Evolutionary conservation across 139 green algal species (phyloP).

Genomic region (Yamagishiella unicocca): DNA sequence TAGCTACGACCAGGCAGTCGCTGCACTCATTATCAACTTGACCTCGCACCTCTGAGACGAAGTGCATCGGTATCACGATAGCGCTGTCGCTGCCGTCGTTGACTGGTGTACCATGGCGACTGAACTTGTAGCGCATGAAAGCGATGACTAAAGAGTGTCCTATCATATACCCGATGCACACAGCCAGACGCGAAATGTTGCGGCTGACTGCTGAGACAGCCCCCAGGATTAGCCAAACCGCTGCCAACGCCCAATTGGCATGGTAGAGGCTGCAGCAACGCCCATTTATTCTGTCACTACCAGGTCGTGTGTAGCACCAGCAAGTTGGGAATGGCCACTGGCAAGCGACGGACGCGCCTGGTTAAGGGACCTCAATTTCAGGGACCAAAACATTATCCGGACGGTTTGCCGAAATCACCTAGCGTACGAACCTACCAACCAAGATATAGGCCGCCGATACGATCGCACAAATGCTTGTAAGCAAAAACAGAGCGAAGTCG

Average conservation of each 20-base stretch:
- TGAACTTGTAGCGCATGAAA: constrained; percentile 22
- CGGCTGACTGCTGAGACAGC: neutral
- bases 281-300: neutral
- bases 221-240: neutral
- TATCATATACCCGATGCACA: neutral
- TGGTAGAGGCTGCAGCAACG: constrained; percentile 19
- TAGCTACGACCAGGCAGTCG: too few relatives aligned
- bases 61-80: neutral
- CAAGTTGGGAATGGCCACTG: constrained; percentile 8
- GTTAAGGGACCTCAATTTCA: too few relatives aligned
- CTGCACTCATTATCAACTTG: too few relatives aligned
- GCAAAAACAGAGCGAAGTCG: neutral
- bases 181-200: neutral
- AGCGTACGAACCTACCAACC: neutral
- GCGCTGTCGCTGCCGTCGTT: neutral
- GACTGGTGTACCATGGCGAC: neutral
- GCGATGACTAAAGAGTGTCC: neutral
- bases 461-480: neutral
- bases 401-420: too few relatives aligned
- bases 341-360: constrained; percentile 5
- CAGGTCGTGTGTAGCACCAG: constrained; percentile 5
- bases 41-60: neutral
- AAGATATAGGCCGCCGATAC: neutral
- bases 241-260: neutral
- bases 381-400: too few relatives aligned